These are phyloP conservation scores for Venturiaceae sp. DNA, from an alignment of 2,329 filamentous ascomycete species.

Conservation along the genomic window DNA sequence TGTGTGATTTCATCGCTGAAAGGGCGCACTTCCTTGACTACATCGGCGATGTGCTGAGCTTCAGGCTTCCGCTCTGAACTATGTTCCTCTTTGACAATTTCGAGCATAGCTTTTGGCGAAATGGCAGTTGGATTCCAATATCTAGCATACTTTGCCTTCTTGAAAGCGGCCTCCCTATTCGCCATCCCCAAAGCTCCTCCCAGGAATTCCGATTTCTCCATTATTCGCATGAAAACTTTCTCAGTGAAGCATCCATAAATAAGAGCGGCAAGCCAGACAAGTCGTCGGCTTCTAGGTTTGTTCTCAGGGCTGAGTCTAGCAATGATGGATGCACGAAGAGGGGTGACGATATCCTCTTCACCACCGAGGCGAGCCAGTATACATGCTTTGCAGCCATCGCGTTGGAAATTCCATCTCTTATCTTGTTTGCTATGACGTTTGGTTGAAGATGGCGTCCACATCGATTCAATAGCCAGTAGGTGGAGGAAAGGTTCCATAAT, in stretches of 20 bases:
- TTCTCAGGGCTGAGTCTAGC: background rate
- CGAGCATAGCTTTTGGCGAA: background rate
- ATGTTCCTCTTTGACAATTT: background rate
- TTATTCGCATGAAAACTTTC: background rate
- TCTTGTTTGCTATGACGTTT: background rate
- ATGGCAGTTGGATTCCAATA: background rate
- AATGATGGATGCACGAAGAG: background rate
- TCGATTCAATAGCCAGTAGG: background rate
- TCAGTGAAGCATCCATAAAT: background rate
- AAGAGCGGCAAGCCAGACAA: background rate
- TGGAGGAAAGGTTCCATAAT: background rate
- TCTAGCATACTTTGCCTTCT: background rate
- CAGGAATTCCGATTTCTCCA: background rate
- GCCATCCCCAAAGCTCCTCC: background rate
- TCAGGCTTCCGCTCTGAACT: background rate
- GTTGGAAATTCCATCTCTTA: conserved; percentile 1
- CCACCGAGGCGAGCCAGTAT: conserved; percentile 4
- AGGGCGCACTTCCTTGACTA: background rate
- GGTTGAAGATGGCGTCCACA: background rate
- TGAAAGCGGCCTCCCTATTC: background rate
- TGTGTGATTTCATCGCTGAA: background rate
- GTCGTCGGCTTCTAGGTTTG: background rate
- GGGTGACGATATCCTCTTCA: conserved; percentile 2
- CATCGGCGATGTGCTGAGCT: background rate
- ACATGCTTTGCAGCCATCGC: conserved; percentile 5